Evolutionary conservation across 129 eudicot species (phyloP).

Genomic region (Solidago caesia): DNA sequence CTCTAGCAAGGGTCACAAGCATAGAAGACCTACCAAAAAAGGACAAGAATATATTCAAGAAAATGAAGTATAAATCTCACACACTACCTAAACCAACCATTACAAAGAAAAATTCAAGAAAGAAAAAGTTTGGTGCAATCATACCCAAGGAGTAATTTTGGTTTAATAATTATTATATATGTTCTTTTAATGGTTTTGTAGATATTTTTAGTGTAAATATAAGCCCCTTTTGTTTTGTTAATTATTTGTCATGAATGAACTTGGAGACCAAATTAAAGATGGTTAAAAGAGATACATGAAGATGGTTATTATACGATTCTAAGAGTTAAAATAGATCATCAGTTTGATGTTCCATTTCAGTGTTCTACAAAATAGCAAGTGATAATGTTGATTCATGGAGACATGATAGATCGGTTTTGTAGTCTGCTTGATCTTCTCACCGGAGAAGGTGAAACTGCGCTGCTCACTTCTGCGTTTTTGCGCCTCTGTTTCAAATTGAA

Average conservation of each 20-base stretch:
- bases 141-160: conserved; percentile 5
- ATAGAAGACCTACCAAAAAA: conserved; percentile 78
- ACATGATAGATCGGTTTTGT: conserved; percentile 41
- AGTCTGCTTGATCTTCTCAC: conserved; percentile 74
- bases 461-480: conserved; percentile 30
- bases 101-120: conserved; percentile 44
- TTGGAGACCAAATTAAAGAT: not conserved
- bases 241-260: not conserved
- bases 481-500: conserved; percentile 37
- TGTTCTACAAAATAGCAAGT: not conserved
- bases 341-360: conserved; percentile 26
- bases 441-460: conserved; percentile 40
- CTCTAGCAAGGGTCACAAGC: conserved; percentile 67
- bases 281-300: not conserved
- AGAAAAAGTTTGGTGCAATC: conserved; percentile 16
- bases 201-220: conserved; percentile 24
- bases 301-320: not conserved
- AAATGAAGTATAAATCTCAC: conserved; percentile 38
- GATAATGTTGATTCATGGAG: conserved; percentile 46
- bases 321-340: conserved; percentile 19
- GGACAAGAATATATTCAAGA: conserved; percentile 32
- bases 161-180: not conserved
- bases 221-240: conserved; percentile 5
- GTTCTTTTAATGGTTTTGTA: conserved; percentile 12
- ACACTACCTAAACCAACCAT: conserved; percentile 63